A percentile compares a stretch with the other conserved stretches of the same genome.
phyloP scores from a whole-genome alignment of 352 stramenopile genomes.

The Phytopythium mirpurense region DNA sequence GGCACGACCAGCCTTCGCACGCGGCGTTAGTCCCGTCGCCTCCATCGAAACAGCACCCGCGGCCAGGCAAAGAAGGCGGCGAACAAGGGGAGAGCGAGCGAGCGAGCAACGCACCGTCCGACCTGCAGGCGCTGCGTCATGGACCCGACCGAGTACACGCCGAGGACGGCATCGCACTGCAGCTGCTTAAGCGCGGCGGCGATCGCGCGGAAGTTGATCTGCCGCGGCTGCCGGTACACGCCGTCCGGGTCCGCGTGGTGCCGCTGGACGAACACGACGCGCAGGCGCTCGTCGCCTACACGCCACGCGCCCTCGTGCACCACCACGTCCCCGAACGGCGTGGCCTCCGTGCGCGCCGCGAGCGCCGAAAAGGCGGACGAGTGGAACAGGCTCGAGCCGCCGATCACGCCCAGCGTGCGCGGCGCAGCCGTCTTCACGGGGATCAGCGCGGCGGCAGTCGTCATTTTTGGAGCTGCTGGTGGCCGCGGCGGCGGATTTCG shows the following conservation, averaged over 20 bases:
- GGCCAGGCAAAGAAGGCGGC: too few species aligned
- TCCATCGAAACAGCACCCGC: neutral
- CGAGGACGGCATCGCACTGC: slow-evolving; percentile 63
- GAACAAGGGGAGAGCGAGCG: neutral
- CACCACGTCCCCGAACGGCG: slow-evolving; percentile 60
- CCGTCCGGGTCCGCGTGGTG: slow-evolving; percentile 70
- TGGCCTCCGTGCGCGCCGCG: slow-evolving; percentile 51
- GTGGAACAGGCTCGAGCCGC: slow-evolving; percentile 83
- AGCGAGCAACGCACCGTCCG: slow-evolving; percentile 17
- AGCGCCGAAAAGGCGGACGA: slow-evolving; percentile 56
- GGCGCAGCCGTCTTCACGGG: neutral
- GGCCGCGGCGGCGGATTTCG: too few species aligned
- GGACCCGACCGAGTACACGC: slow-evolving; percentile 86
- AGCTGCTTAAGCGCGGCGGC: slow-evolving; percentile 53
- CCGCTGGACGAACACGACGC: slow-evolving; percentile 84
- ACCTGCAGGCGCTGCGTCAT: slow-evolving; percentile 55
- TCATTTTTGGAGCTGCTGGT: too few species aligned
- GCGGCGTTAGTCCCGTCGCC: slow-evolving; percentile 1
- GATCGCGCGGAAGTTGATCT: slow-evolving; percentile 87
- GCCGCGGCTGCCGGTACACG: slow-evolving; percentile 74
- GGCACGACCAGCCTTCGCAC: slow-evolving; percentile 57
- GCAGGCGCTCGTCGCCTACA: slow-evolving; percentile 21
- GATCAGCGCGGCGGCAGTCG: slow-evolving; percentile 1
- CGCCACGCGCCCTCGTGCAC: slow-evolving; percentile 54
- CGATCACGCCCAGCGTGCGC: slow-evolving; percentile 79